Base-by-base conservation (phyloP, 139 green algal species). In the Chlamydomonas sphaeroides region DNA sequence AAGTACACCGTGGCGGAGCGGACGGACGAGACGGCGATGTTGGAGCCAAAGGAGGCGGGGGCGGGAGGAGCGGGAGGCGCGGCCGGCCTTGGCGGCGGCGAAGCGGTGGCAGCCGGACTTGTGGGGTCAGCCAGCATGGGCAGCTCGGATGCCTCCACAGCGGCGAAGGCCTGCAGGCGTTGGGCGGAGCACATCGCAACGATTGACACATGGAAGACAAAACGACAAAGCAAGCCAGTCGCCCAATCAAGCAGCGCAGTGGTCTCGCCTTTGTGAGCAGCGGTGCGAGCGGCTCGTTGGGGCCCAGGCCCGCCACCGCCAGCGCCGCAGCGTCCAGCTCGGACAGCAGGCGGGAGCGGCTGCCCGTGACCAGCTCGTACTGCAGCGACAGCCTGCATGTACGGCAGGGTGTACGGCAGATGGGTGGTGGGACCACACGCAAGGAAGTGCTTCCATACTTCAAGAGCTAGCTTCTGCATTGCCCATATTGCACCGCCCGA, bases 361-460 rank as follows among this genome's bases (percentile, higher is more conserved):
- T 10, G 21, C 70, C 51, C 5, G 21, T 49, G 33, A 51, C 8
- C 70, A 78, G 63, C 70, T 78, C 70, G 23, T 48, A 26, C 49
- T 78, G 70, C 33, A 78, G 70, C 23, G 51, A 33, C 49, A 78
- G 51, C 33, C 69, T 77, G 69, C 4, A n/a, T 42, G 6, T 33
- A 15, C 1, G 20, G 66, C 15, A 56, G 66, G 25, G 38, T 10
- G 21, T 21, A 18, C 8, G 35, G 65, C n/a, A 49, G 8, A 30
- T 35, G 65, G 35, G 14, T 14, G 61, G 6, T 20, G 32, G 61
- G 11, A 18, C 7, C 7, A 21, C 17, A 38, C 3, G 28, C 6
- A 68, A 20, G n/a, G 20, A 68, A 70, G 65, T 28, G 11, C 59
- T 39, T 66, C 8, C 59, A 66, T 18, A 25, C 30, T 8, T 4